Evolutionary conservation across 108 stramenopile genomes (phyloP).

Genomic region (Phaeodactylum tricornutum): DNA sequence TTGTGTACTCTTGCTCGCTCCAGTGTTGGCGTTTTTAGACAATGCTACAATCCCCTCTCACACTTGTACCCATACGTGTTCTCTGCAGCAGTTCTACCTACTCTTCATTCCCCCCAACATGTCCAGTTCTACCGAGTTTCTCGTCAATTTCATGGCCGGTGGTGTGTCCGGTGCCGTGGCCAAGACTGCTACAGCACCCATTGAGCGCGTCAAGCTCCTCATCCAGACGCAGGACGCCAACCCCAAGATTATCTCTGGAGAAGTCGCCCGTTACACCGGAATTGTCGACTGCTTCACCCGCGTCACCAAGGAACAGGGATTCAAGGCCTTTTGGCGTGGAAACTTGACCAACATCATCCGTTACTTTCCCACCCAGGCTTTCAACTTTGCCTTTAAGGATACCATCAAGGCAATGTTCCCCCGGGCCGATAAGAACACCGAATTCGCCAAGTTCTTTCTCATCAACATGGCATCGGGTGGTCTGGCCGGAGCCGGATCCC

Average conservation of each 20-base stretch:
- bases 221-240: slow-evolving; percentile 97
- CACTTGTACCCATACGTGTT: no score
- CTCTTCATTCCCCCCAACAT: no score
- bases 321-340: slow-evolving; percentile 93
- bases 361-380: slow-evolving; percentile 98
- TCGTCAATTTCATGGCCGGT: slow-evolving; percentile 86
- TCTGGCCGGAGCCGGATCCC: slow-evolving; percentile 93
- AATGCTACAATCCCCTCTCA: no score
- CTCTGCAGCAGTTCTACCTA: no score
- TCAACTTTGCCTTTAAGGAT: slow-evolving; percentile 99
- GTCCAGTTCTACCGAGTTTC: slow-evolving; percentile 56
- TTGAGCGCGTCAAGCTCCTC: slow-evolving; percentile 99
- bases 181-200: slow-evolving; percentile 95
- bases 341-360: slow-evolving; percentile 98
- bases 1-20: no score
- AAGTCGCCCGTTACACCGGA: slow-evolving; percentile 93
- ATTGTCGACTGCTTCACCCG: slow-evolving; percentile 94
- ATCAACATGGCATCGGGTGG: slow-evolving; percentile 98
- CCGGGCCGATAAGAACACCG: slow-evolving; percentile 91
- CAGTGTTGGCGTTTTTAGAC: no score
- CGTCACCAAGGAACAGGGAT: slow-evolving; percentile 89
- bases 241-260: slow-evolving; percentile 93
- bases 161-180: slow-evolving; percentile 92
- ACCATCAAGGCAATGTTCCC: slow-evolving; percentile 95
- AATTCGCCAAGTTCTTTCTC: slow-evolving; percentile 91